Base-by-base conservation (phyloP, 2,329 filamentous ascomycete genomes). In the Sporothrix sp. region DNA sequence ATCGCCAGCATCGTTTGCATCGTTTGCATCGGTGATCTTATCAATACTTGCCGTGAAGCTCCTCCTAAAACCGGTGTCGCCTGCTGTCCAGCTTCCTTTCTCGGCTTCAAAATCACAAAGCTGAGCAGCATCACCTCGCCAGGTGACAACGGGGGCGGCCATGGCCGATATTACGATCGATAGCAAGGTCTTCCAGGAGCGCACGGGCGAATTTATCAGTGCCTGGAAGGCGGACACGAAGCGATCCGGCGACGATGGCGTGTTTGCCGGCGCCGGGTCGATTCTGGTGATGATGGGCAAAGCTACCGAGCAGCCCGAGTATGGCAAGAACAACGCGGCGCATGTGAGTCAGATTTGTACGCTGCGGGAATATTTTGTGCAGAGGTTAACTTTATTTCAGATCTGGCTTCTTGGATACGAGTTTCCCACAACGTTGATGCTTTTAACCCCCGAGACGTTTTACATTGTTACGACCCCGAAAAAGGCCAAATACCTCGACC, bases 331-430 rank as follows among this genome's bases (percentile, higher is more conserved):
- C 63, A 95, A 95, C 67, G 89, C 93, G 20, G 84, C 96, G 69
- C 93, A 97, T 73, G 89, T 95, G 75, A 47, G 56, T 56, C 6
- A 30, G 2, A 7, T 10, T n/a, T n/a, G n/a, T n/a, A n/a, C n/a
- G 7, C 3, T 48, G 38, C 48, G 18, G 3, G 18, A 7, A n/a
- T 39, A 11, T 25, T 39, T 9, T 20, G 10, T 11, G 32, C 10
- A 7, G 28, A 37, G 4, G 25, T 42, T 53, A 28, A 50, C 47
- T 14, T n/a, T 21, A 48, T 16, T 47, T 44, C 66, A 96, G 90
- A 95, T 97, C 69, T 98, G 94, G 94, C 77, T 98, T 50, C 79
- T 98, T 56, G 93, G 93, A 61, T 98, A 98, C 74, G 93, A 98
- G 67, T 98, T 98, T 63, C 93, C 93, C 30, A 90, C 91, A 35